Evolutionary conservation across 2,329 filamentous ascomycete genomes (phyloP).

Genomic region (Fusarium nisikadoi): DNA sequence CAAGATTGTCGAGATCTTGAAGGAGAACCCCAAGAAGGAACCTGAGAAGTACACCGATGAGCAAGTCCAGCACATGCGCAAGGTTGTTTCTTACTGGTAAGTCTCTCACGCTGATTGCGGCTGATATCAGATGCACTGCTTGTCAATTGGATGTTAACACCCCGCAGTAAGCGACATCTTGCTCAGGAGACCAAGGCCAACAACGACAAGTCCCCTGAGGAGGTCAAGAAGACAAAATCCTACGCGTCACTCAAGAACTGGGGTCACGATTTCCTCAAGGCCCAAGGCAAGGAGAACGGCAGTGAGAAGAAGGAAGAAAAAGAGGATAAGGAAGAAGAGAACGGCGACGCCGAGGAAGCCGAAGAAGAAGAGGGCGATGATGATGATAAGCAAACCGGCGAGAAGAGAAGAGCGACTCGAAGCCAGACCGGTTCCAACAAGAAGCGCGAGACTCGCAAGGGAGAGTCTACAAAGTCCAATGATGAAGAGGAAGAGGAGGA

Average conservation of each 20-base stretch:
- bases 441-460: conserved; percentile 47
- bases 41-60: conserved; percentile 66
- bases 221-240: conserved; percentile 60
- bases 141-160: background rate
- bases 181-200: conserved; percentile 71
- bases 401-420: conserved; percentile 44
- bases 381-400: conserved; percentile 28
- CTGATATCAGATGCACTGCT: accelerated
- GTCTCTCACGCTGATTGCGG: background rate
- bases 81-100: conserved; percentile 70
- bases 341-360: conserved; percentile 5
- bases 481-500: conserved; percentile 24
- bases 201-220: conserved; percentile 58
- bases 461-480: conserved; percentile 34
- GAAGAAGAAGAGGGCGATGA: conserved; percentile 21
- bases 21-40: conserved; percentile 69
- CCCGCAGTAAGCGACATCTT: conserved; percentile 67
- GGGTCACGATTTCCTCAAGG: conserved; percentile 65
- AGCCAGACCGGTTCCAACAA: conserved; percentile 45
- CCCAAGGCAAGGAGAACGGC: conserved; percentile 26
- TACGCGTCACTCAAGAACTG: conserved; percentile 73
- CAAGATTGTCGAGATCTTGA: conserved; percentile 71
- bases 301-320: conserved; percentile 27
- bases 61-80: conserved; percentile 68
- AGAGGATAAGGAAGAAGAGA: conserved; percentile 12